These are phyloP conservation scores for Trichoderma sp. DNA, from an alignment of 2,329 filamentous ascomycete species.

Conservation along the genomic window DNA sequence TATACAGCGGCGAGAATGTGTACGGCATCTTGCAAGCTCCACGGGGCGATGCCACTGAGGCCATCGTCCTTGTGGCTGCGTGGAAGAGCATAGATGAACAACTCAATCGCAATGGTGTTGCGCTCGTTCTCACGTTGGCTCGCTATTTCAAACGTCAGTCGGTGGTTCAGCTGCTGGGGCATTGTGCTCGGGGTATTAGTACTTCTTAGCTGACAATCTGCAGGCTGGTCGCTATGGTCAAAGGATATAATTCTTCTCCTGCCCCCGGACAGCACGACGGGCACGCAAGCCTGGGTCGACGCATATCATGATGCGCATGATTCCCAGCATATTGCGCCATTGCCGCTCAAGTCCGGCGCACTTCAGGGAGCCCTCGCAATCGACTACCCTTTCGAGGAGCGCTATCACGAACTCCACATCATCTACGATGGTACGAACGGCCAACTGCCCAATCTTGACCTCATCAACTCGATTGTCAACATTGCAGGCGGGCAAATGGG, in stretches of 20 bases:
- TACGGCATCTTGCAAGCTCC: conserved; percentile 94
- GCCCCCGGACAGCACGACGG: conserved; percentile 83
- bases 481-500: conserved; percentile 93
- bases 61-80: conserved; percentile 86
- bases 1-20: conserved; percentile 80
- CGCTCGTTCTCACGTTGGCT: conserved; percentile 81
- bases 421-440: conserved; percentile 96
- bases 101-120: conserved; percentile 84
- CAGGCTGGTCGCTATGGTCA: conserved; percentile 94
- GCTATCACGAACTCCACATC: conserved; percentile 86
- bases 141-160: conserved; percentile 84
- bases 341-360: conserved; percentile 89
- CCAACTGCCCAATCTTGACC: conserved; percentile 90
- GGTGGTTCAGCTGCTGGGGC: background rate
- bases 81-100: conserved; percentile 81
- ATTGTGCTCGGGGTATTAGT: background rate
- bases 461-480: conserved; percentile 89
- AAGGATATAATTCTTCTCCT: conserved; percentile 96
- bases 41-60: conserved; percentile 93
- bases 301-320: conserved; percentile 93
- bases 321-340: conserved; percentile 66
- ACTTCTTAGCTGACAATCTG: conserved; percentile 30
- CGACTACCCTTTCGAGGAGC: conserved; percentile 83
- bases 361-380: conserved; percentile 92
- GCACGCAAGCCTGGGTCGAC: conserved; percentile 95